Evolutionary conservation across 371 early-diverging fungal genomes (phyloP).

Genomic region (Aphelidium insulamus): DNA sequence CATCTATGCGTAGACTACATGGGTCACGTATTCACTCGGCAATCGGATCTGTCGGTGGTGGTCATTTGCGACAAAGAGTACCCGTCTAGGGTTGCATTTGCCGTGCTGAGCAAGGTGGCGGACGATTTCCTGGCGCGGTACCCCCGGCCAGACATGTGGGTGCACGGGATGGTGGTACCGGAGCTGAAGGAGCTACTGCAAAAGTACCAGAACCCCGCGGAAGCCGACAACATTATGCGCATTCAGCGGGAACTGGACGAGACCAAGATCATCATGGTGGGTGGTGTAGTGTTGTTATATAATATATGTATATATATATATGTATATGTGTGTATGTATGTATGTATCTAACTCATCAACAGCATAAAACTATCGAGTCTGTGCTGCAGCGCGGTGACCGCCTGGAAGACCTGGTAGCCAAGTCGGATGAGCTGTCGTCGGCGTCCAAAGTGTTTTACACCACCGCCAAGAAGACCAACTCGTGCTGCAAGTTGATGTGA

Average conservation of each 20-base stretch:
- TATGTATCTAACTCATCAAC: constrained; percentile 1
- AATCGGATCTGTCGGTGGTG: constrained; percentile 47
- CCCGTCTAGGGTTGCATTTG: constrained; percentile 75
- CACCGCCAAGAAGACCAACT: constrained; percentile 91
- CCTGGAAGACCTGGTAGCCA: constrained; percentile 78
- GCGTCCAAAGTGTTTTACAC: constrained; percentile 96
- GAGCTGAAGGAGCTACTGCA: constrained; percentile 43
- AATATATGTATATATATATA: background rate
- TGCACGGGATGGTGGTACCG: constrained; percentile 17
- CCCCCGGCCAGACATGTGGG: constrained; percentile 28
- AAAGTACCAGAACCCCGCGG: constrained; percentile 78
- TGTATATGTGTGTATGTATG: background rate
- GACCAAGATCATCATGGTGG: constrained; percentile 78
- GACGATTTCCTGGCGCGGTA: constrained; percentile 65
- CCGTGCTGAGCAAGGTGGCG: constrained; percentile 54
- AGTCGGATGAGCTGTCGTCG: constrained; percentile 64
- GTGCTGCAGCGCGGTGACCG: constrained; percentile 85
- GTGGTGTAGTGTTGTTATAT: constrained; percentile 1
- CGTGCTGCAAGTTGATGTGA: constrained; percentile 54
- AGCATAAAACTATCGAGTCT: constrained; percentile 92
- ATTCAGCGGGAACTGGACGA: constrained; percentile 96
- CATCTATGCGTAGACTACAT: constrained; percentile 33
- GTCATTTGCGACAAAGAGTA: constrained; percentile 77
- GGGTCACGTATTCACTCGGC: constrained; percentile 51
- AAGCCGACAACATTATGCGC: constrained; percentile 78